Evolutionary conservation across 2,329 filamentous ascomycete genomes (phyloP), one percentile per base, ranked within the genome.

Genomic region (Aspergillus ruber): DNA sequence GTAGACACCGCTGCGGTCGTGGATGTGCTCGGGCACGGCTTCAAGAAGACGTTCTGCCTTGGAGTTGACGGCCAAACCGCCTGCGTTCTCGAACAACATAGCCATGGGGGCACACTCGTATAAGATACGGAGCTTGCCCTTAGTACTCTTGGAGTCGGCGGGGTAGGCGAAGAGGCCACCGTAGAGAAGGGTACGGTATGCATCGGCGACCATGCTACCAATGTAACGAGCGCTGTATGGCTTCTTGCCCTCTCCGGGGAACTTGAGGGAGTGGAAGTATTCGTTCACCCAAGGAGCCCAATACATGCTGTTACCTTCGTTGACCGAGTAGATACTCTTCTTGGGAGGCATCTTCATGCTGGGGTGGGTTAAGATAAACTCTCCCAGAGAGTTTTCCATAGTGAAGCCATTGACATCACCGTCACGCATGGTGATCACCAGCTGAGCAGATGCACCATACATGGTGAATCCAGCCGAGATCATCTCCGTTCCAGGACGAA

Each of bases 21-120:
- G 93, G 63, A 98, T 98, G 69, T 88, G 80, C 69, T 95, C 86
- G 2, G 93, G 93, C 1, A 88, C 82, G 36, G 97, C 84, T 47
- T 88, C 85, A 57, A 98, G 76, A 86, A 98, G 90, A 51, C 91
- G 82, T 57, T 82, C 75, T 90, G 95, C 96, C 48, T 87, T 84
- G 73, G 87, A 90, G 73, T 97, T 85, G 47, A 98, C 76, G 15
- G 93, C 93, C 71, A 94, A 84, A 51, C 93, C 93, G 59, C 93
- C 93, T 61, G 93, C 93, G 73, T 98, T 96, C 74, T 98, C 93
- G 70, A 98, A 97, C 6, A 98, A 82, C 85, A 97, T 87, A 20
- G 93, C 93, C 93, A 98, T 98, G 35, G 93, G 93, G 12, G 93
- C 93, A 67, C 93, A 98, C 76, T 98, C 93, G 73, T 98, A 98